Evolutionary conservation across 306 rosid species (phyloP).

Genomic region (Oxytropis ochrocephala): DNA sequence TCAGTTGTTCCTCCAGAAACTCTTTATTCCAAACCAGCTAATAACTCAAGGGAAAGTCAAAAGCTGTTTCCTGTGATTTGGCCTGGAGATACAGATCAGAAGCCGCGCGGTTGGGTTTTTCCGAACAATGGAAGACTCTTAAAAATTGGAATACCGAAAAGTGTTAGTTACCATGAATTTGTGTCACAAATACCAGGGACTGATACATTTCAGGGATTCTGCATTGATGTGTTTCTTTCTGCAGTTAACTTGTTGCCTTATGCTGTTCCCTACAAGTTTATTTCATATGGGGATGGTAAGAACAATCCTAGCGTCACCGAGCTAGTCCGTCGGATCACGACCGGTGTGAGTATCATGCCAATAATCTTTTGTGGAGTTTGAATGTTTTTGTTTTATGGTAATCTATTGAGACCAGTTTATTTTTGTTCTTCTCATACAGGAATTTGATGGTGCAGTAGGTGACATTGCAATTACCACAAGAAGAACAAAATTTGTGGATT

Average conservation of each 20-base stretch:
- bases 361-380: neutral
- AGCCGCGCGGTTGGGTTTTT: constrained; percentile 96
- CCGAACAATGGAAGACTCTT: constrained; percentile 78
- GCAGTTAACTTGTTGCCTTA: constrained; percentile 75
- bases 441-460: constrained; percentile 78
- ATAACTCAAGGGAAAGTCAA: constrained; percentile 38
- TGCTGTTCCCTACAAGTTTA: constrained; percentile 68
- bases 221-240: constrained; percentile 82
- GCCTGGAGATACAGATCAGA: constrained; percentile 69
- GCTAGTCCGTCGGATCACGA: constrained; percentile 54
- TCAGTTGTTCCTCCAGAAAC: constrained; percentile 55
- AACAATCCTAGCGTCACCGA: constrained; percentile 56
- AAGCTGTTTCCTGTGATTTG: constrained; percentile 48
- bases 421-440: constrained; percentile 46
- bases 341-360: constrained; percentile 59
- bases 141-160: constrained; percentile 67
- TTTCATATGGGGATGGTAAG: constrained; percentile 57
- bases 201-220: constrained; percentile 69
- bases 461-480: constrained; percentile 80
- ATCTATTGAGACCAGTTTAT: constrained; percentile 16
- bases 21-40: constrained; percentile 49
- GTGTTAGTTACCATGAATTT: constrained; percentile 59
- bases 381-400: constrained; percentile 11
- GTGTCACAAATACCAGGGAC: constrained; percentile 41
- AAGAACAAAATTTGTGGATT: constrained; percentile 84